Percentiles rank a stretch among this genome's conserved stretches.
phyloP scores from a whole-genome alignment of 139 green algal genomes.

The Dunaliella sp. region DNA sequence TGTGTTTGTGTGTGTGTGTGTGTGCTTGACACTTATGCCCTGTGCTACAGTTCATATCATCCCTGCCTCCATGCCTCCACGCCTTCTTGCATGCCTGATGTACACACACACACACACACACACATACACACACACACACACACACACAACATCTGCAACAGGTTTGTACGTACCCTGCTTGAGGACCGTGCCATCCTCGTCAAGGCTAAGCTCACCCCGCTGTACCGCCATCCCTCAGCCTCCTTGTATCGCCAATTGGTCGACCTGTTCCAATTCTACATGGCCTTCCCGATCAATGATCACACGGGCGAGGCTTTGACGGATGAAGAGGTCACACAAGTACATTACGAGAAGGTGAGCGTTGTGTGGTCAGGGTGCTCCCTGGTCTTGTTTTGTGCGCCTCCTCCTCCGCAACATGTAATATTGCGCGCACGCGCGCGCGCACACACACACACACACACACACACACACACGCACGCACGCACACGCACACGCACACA shows the following conservation, averaged over 20 bases:
- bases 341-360: constrained; percentile 74
- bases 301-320: constrained; percentile 82
- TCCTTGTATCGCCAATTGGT: constrained; percentile 82
- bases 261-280: constrained; percentile 85
- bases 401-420: neutral
- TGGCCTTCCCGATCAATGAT: constrained; percentile 91
- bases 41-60: neutral
- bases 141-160: no score
- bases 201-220: constrained; percentile 50
- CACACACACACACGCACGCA: no score
- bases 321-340: constrained; percentile 75
- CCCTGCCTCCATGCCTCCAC: neutral
- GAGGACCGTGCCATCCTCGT: constrained; percentile 80
- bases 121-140: constrained; percentile 63
- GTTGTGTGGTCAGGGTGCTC: no score
- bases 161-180: constrained; percentile 81
- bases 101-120: constrained; percentile 26
- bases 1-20: no score
- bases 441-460: no score
- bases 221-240: constrained; percentile 13
- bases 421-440: neutral
- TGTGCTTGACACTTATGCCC: no score
- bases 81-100: neutral
- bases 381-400: no score
- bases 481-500: no score